phyloP scores from a whole-genome alignment of 2,329 filamentous ascomycete species.

The Colletotrichum spinosum region DNA sequence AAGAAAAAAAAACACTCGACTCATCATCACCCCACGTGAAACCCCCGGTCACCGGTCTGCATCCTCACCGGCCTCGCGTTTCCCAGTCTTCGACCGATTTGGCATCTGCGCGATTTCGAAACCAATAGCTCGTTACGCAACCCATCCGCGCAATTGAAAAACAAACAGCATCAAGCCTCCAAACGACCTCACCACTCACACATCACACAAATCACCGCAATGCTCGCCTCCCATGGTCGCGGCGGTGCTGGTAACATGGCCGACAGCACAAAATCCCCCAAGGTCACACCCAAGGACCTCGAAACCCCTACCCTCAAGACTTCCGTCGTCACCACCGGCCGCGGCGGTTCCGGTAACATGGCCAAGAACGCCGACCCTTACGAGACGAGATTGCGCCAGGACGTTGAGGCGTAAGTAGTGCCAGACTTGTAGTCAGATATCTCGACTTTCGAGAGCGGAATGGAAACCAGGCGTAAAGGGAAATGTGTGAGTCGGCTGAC shows the following conservation, averaged over 20 bases:
- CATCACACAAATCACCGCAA: slow-evolving; percentile 41
- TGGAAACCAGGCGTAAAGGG: too few species aligned
- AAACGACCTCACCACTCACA: slow-evolving; percentile 16
- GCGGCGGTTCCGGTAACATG: slow-evolving; percentile 92
- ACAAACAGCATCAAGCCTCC: background rate
- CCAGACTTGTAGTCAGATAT: too few species aligned
- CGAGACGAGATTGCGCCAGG: slow-evolving; percentile 83
- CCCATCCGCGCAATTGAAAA: too few species aligned
- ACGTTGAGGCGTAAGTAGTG: slow-evolving; percentile 76
- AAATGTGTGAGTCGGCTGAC: slow-evolving; percentile 27
- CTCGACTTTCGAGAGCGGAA: too few species aligned
- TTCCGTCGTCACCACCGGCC: slow-evolving; percentile 87
- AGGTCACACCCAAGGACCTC: slow-evolving; percentile 72
- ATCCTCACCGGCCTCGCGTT: too few species aligned
- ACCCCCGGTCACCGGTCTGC: too few species aligned
- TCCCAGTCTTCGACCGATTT: too few species aligned
- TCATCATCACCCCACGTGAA: too few species aligned
- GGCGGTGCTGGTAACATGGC: slow-evolving; percentile 84
- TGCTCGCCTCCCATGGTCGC: slow-evolving; percentile 75
- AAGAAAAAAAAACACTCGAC: too few species aligned
- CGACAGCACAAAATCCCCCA: slow-evolving; percentile 59
- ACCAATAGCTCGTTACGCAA: too few species aligned
- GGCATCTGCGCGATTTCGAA: too few species aligned
- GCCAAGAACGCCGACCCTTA: slow-evolving; percentile 76
- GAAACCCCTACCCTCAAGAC: slow-evolving; percentile 86